Base-by-base conservation (phyloP, 108 stramenopile genomes). In the Skeletonema marinoi region DNA sequence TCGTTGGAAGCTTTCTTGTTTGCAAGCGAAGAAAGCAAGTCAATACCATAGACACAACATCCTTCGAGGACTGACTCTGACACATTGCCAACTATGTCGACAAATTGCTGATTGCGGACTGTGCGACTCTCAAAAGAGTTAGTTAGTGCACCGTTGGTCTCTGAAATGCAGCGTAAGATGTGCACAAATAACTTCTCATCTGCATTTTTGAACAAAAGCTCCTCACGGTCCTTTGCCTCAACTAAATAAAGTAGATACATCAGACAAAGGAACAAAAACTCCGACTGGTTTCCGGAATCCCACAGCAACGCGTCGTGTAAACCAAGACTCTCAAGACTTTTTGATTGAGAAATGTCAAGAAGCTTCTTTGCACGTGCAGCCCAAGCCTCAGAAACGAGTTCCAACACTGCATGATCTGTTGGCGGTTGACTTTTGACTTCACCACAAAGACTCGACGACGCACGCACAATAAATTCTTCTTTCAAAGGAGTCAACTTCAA, bases 281-380 rank as follows among this genome's bases (percentile, higher is more conserved):
- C 80, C 31, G 67, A 70, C 13, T 68, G 62, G 50, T 67, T 36
- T 51, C 59, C 69, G n/a, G 46, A n/a, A 19, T 72, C 56, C 88
- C 88, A 90, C 30, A 87, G 31, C 33, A 65, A 64, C 12, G 63
- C 12, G 56, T 71, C 74, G 3, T 70, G 76, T 44, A 90, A 44
- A 30, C 90, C 88, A 60, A 90, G 33, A 17, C 62, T 51, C 4
- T 58, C 58, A 14, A 86, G 63, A 73, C 70, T 56, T 31, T 35
- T 50, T 48, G 68, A 8, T 39, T 58, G 56, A 58, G 78, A 87
- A 30, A 88, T 74, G 0, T 77, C 62, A 32, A 90, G 32, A 2
- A 88, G 61, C 70, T 85, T 76, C 33, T 66, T 30, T 30, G 88
- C 86, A 54, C 88, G 78, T 21, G 83, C 73, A 0, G 88, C 71